Evolutionary conservation across 257 asterid species (phyloP).

Genomic region (Scutellaria minor): DNA sequence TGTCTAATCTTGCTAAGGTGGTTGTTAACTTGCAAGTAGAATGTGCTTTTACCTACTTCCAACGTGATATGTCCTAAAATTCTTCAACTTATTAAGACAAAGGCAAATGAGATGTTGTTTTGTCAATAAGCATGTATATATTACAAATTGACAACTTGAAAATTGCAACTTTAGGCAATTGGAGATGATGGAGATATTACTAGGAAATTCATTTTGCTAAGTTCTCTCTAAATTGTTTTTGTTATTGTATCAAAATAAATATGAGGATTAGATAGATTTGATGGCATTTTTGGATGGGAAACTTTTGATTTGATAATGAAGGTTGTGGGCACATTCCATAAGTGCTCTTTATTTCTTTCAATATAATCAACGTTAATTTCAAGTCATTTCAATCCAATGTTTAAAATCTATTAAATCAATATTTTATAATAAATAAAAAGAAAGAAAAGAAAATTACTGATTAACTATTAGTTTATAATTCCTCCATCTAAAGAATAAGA

Average conservation of each 20-base stretch:
- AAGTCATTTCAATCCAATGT: not conserved
- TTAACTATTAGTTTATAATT: too few species aligned
- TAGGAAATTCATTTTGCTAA: slow-evolving; percentile 15
- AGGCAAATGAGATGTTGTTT: slow-evolving; percentile 30
- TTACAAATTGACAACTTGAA: too few species aligned
- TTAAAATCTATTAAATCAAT: not conserved
- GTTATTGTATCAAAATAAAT: not conserved
- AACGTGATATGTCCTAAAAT: slow-evolving; percentile 37
- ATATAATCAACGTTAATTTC: not conserved
- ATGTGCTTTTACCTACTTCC: slow-evolving; percentile 28
- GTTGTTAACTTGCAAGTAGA: slow-evolving; percentile 32
- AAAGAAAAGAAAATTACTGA: too few species aligned
- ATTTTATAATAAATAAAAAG: too few species aligned
- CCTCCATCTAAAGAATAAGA: too few species aligned
- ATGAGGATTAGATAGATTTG: slow-evolving; percentile 29
- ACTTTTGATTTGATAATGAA: slow-evolving; percentile 30
- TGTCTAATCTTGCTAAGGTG: slow-evolving; percentile 12
- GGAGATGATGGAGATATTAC: slow-evolving; percentile 27
- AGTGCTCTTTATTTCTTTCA: slow-evolving; percentile 20
- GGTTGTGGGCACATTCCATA: slow-evolving; percentile 23
- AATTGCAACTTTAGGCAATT: slow-evolving; percentile 8
- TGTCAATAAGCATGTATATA: slow-evolving; percentile 14
- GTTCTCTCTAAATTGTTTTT: not conserved
- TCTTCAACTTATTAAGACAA: slow-evolving; percentile 28
- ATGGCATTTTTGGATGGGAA: slow-evolving; percentile 1